These are phyloP conservation scores for Sporothrix pallida DNA, from an alignment of 2,329 filamentous ascomycete species.

Conservation along the genomic window DNA sequence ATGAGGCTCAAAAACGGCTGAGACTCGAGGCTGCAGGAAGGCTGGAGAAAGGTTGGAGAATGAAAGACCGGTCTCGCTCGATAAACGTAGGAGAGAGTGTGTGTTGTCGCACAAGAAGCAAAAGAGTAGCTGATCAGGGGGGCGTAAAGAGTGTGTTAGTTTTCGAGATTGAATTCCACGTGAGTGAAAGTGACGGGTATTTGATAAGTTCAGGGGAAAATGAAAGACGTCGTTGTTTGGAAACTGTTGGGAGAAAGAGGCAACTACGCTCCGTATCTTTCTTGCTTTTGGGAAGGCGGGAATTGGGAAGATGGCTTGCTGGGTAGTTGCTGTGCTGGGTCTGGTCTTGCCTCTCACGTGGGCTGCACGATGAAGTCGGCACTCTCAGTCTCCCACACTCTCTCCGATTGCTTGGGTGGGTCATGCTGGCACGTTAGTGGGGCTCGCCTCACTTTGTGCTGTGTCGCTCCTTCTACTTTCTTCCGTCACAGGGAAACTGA, in stretches of 20 bases:
- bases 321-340: background rate
- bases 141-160: slow-evolving; percentile 1
- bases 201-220: background rate
- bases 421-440: slow-evolving; percentile 11
- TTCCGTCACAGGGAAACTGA: background rate
- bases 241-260: slow-evolving; percentile 13
- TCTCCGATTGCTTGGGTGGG: slow-evolving; percentile 21
- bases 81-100: background rate
- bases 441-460: slow-evolving; percentile 3
- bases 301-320: slow-evolving; percentile 10
- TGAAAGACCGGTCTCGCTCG: slow-evolving; percentile 4
- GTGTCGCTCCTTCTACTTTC: slow-evolving; percentile 16
- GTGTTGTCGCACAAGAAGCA: background rate
- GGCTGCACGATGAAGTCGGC: slow-evolving; percentile 13
- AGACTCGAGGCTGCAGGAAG: background rate
- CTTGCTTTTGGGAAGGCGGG: slow-evolving; percentile 12
- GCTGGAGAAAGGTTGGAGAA: slow-evolving; percentile 14
- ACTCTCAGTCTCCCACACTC: background rate
- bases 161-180: background rate
- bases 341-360: slow-evolving; percentile 30
- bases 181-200: background rate
- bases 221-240: background rate
- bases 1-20: background rate
- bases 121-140: background rate
- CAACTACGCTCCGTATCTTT: background rate